These are phyloP conservation scores for Agarophyton chilense DNA, from an alignment of 23 red algal species.

Conservation along the genomic window DNA sequence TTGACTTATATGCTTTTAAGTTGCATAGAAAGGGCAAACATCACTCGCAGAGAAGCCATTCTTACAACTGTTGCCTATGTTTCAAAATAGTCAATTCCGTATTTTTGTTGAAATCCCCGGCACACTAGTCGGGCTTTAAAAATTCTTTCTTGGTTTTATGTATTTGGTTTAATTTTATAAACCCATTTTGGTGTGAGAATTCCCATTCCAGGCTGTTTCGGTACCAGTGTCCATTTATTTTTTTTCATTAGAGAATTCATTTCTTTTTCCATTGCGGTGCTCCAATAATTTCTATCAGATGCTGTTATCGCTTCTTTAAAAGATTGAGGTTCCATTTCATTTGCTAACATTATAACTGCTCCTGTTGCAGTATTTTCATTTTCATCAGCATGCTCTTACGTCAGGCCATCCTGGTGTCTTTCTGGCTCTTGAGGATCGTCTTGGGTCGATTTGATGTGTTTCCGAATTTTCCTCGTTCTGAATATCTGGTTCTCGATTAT, in stretches of 20 bases:
- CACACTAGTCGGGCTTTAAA: constrained; percentile 32
- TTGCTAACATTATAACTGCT: background rate
- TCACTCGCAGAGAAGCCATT: background rate
- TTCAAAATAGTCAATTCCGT: constrained; percentile 16
- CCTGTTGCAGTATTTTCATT: background rate
- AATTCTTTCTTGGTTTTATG: background rate
- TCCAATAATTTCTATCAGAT: background rate
- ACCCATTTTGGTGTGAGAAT: constrained; percentile 1
- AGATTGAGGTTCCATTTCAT: background rate
- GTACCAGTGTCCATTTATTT: background rate
- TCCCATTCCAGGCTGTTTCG: background rate
- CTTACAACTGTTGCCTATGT: background rate
- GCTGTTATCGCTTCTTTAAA: background rate
- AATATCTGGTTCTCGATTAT: background rate
- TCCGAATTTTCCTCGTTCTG: background rate
- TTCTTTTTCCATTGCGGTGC: background rate
- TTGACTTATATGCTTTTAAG: background rate
- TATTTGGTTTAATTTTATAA: constrained; percentile 6
- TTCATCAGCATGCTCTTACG: constrained; percentile 7
- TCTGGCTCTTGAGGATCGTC: background rate
- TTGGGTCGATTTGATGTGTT: background rate
- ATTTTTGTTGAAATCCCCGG: background rate
- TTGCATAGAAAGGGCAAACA: background rate
- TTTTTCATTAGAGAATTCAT: background rate
- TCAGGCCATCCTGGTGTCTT: constrained; percentile 4